phyloP scores from a whole-genome alignment of 768 basidiomycete species.

The Russula vinacea region DNA sequence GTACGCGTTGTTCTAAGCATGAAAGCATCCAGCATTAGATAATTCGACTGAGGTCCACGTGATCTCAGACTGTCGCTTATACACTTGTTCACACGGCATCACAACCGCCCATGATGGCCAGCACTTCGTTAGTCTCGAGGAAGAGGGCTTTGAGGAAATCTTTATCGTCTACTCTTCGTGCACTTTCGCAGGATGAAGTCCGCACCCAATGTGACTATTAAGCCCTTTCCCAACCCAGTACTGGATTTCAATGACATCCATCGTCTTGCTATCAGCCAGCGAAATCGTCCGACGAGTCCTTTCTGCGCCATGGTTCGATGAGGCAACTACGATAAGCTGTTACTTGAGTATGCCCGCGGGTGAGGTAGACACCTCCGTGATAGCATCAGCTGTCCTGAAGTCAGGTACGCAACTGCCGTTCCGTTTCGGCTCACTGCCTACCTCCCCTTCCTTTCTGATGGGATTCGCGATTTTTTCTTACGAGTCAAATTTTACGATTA shows the following conservation, averaged over 20 bases:
- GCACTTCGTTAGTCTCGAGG: conserved; percentile 35
- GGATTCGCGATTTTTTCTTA: too few relatives aligned
- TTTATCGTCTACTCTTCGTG: conserved; percentile 45
- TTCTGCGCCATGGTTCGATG: conserved; percentile 49
- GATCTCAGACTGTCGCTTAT: background rate
- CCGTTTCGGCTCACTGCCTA: background rate
- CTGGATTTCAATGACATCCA: conserved; percentile 16
- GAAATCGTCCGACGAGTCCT: conserved; percentile 50
- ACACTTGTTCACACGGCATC: background rate
- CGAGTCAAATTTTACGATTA: conserved; percentile 31
- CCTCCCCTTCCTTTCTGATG: background rate
- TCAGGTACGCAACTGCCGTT: conserved; percentile 42
- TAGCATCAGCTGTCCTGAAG: conserved; percentile 53
- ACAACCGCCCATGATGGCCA: background rate
- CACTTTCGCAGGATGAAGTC: conserved; percentile 44
- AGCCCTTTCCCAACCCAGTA: background rate
- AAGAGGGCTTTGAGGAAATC: conserved; percentile 57
- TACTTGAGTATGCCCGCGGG: conserved; percentile 77
- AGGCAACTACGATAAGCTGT: conserved; percentile 57
- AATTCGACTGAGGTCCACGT: too few relatives aligned
- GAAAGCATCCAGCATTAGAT: too few relatives aligned
- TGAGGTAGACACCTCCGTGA: conserved; percentile 57
- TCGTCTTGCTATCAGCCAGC: conserved; percentile 39
- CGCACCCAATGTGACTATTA: conserved; percentile 56
- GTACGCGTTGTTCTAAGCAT: too few relatives aligned